phyloP scores from a whole-genome alignment of 73 alveolate genomes.

The Uronychia setigera region DNA sequence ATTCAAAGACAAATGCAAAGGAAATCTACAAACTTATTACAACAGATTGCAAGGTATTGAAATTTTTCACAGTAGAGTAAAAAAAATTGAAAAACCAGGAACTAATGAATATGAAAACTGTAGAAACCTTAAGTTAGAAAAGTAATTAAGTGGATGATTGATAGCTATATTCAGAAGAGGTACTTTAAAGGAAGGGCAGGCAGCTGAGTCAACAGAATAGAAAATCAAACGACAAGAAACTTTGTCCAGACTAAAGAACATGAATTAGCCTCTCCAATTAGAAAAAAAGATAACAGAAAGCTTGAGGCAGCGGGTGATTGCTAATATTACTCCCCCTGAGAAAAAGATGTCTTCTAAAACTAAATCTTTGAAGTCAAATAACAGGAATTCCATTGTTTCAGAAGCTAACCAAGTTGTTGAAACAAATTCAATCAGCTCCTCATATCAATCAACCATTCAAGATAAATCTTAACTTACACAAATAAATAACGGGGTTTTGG shows the following conservation, averaged over 20 bases:
- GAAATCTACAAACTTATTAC: constrained; percentile 25
- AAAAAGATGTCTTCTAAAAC: background rate
- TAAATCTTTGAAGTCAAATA: too few species aligned
- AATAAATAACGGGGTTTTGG: too few species aligned
- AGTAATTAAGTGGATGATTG: background rate
- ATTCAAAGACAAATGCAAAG: constrained; percentile 25
- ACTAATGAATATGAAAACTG: background rate
- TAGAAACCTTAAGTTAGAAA: background rate
- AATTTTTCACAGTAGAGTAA: background rate
- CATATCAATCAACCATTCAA: too few species aligned
- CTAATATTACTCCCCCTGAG: background rate
- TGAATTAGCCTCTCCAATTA: background rate
- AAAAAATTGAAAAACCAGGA: background rate
- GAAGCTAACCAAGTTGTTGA: too few species aligned
- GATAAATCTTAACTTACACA: too few species aligned
- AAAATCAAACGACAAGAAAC: background rate
- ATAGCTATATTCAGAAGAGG: background rate
- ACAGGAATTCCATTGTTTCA: too few species aligned
- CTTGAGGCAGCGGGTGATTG: background rate
- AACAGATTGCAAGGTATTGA: background rate
- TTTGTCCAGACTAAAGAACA: background rate
- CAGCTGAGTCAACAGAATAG: background rate
- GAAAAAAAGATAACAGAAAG: background rate
- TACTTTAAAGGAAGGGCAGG: background rate
- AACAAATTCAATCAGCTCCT: too few species aligned